Evolutionary conservation across 352 stramenopile species (phyloP), one percentile per base, ranked within the genome.

Genomic region (Phytophthora multivora): DNA sequence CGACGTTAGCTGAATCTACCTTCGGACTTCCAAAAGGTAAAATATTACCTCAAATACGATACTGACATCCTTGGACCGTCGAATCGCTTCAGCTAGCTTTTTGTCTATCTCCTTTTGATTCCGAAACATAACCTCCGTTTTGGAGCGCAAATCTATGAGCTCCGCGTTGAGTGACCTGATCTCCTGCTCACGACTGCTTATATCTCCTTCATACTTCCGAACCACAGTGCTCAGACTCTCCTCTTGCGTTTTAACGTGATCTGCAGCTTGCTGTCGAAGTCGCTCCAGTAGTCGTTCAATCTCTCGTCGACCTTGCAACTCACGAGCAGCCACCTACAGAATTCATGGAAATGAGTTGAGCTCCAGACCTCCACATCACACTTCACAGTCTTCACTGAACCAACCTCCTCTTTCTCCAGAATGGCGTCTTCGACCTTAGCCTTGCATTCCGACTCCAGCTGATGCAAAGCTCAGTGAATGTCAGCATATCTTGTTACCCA

Each of bases 341-440:
- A 63, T 23, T 25, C 10, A 38, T 26, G 10, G 51, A 13, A 10
- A 42, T 26, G 23, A 19, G 3, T 36, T 19, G 50, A 40, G 36
- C 19, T 12, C 18, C 30, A 35, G 18, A 30, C 7, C 19, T 33
- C 13, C 21, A 21, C 15, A 47, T 9, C 11, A 60, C 10, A 51
- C 36, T 16, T 23, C 38, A n/a, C 9, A 23, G 26, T 7, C 59
- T 5, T 23, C 21, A 23, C 21, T 23, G 21, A 4, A 23, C 21
- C 21, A 66, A 91, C 78, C 71, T 91, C 80, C 58, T 95, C 86
- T 54, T 89, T 91, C 43, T 95, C 82, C 11, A 95, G 57, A 16
- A 89, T 67, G 1, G 80, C 68, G 48, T 87, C 82, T 67, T 93
- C 81, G 8, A 90, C 71, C 45, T 86, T 86, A 1, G 63, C 55